Evolutionary conservation across 495 filamentous ascomycete species (phyloP), one percentile per base, ranked within the genome.

Genomic region (Tuber brumale): DNA sequence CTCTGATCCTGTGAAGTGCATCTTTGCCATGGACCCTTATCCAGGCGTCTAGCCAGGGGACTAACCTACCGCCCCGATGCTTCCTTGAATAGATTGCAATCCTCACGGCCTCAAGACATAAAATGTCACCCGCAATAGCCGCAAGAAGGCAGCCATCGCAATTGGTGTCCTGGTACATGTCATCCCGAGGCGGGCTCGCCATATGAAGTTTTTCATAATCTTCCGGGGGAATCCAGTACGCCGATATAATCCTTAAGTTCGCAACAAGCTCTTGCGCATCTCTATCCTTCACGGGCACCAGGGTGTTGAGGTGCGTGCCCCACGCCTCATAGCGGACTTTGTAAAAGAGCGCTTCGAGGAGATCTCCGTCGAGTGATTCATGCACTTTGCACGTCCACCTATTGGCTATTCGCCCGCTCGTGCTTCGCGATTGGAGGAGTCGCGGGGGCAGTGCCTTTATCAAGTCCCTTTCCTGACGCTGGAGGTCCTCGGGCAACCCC

Each of bases 341-440:
- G 57, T 31, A 31, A 66, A 66, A 66, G 57, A 66, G 57, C 0
- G 57, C 57, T 35, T 66, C 14, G 57, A 66, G 57, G 57, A 66
- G 57, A 66, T 27, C 57, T 35, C 57, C 57, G 57, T 66, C 14
- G 2, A 66, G 57, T 66, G 16, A 1, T 66, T 66, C 57, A 14
- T 66, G 57, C 31, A 66, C 57, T 66, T 66, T 66, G 57, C 57
- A 66, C 27, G 57, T 27, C 57, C 57, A 66, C 31, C 57, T 66
- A 66, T 66, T 66, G 57, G 57, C 57, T 18, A 35, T 8, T 2
- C 27, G 31, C 2, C 27, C 31, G 31, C 57, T 66, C 27, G 57
- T 35, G 12, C 57, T 66, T 35, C 14, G 57, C 57, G 57, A 66
- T 66, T 66, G 57, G 57, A 66, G 57, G 57, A 66, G 57, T 35